phyloP scores from a whole-genome alignment of 2,329 filamentous ascomycete species.

The Coniochaeta prunicola region DNA sequence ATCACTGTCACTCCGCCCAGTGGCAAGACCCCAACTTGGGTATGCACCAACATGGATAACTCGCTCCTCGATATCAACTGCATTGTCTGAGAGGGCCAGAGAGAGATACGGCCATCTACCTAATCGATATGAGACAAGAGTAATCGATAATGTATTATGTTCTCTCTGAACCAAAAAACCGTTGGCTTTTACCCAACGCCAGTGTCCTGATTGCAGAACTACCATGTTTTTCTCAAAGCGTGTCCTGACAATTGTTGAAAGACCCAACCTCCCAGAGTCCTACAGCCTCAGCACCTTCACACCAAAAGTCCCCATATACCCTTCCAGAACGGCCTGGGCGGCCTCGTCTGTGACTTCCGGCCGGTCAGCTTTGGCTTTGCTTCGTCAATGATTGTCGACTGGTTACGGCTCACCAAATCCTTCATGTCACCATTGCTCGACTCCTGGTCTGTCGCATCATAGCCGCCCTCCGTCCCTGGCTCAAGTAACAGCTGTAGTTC shows the following conservation, averaged over 20 bases:
- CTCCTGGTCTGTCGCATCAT: neutral
- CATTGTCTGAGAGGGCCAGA: neutral
- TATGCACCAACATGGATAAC: slow-evolving; percentile 33
- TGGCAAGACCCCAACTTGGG: slow-evolving; percentile 31
- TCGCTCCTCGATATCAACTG: slow-evolving; percentile 4
- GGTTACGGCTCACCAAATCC: too few relatives aligned
- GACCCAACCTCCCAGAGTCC: too few relatives aligned
- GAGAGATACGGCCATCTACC: neutral
- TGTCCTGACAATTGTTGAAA: too few relatives aligned
- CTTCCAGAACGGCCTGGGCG: neutral
- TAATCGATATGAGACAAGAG: neutral
- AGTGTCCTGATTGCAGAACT: too few relatives aligned
- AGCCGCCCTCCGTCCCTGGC: too few relatives aligned
- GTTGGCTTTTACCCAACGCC: too few relatives aligned
- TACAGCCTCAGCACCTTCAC: too few relatives aligned
- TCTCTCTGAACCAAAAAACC: too few relatives aligned
- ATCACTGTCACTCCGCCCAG: slow-evolving; percentile 40
- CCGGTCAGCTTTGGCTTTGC: neutral
- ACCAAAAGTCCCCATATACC: neutral
- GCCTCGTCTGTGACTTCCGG: neutral
- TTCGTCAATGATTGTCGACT: too few relatives aligned
- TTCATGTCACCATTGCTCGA: neutral
- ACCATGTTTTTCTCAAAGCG: too few relatives aligned
- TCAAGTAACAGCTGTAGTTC: too few relatives aligned
- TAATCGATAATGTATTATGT: too few relatives aligned